Base-by-base conservation (phyloP, 192 early-diverging fungal genomes). In the Geosiphon pyriformis region DNA sequence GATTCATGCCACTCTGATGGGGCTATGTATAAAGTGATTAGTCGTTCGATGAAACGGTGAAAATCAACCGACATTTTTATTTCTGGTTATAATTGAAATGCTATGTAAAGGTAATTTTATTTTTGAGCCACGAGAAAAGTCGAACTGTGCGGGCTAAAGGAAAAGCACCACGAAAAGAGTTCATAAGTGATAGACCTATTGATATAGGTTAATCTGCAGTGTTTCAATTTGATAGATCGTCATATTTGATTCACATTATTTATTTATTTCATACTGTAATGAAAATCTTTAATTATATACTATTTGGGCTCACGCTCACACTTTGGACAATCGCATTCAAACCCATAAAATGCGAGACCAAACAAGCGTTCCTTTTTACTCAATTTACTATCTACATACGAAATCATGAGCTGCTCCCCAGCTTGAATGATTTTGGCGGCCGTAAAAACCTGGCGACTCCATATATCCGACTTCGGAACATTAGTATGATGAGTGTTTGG, bases 61-160 rank as follows among this genome's bases (percentile, higher is more conserved):
- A 54, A 37, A 32, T 65, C 63, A 18, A 37, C 2, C 18, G 63
- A 54, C 63, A 65, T 65, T 2, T 59, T 59, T n/a, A n/a, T n/a
- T n/a, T n/a, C n/a, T n/a, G n/a, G n/a, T n/a, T n/a, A n/a, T n/a
- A n/a, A n/a, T n/a, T n/a, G n/a, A n/a, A n/a, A n/a, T n/a, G n/a
- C n/a, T n/a, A n/a, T n/a, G n/a, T n/a, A n/a, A n/a, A n/a, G n/a
- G n/a, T n/a, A n/a, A n/a, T n/a, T n/a, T n/a, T n/a, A n/a, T n/a
- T n/a, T n/a, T n/a, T n/a, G n/a, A n/a, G n/a, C n/a, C n/a, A n/a
- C n/a, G n/a, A n/a, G n/a, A n/a, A n/a, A n/a, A n/a, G n/a, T n/a
- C n/a, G n/a, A n/a, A n/a, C n/a, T n/a, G n/a, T n/a, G n/a, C n/a
- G n/a, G n/a, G n/a, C n/a, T n/a, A n/a, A n/a, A n/a, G n/a, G n/a